These are phyloP conservation scores for Bretziella fagacearum DNA, from an alignment of 2,329 filamentous ascomycete species.

Conservation along the genomic window DNA sequence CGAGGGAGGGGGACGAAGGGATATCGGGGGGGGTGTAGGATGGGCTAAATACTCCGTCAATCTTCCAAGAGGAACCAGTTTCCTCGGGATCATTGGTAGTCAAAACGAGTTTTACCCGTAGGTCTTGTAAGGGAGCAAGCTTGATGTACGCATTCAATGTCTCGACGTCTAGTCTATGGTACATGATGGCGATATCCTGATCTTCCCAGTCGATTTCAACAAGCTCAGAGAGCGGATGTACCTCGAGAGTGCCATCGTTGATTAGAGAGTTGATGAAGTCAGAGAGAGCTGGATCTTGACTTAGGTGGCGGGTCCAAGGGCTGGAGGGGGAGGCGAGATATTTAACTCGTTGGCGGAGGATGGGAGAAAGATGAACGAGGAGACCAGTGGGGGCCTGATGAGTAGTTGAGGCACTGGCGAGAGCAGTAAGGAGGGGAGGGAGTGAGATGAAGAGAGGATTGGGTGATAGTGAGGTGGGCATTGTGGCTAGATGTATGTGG, in stretches of 20 bases:
- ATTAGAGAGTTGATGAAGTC: constrained; percentile 46
- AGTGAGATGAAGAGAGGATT: constrained; percentile 32
- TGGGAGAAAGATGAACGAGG: constrained; percentile 45
- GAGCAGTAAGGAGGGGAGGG: constrained; percentile 39
- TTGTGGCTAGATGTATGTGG: not conserved
- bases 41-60: constrained; percentile 35
- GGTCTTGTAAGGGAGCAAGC: constrained; percentile 21
- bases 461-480: constrained; percentile 16
- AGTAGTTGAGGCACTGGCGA: constrained; percentile 42
- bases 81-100: constrained; percentile 48
- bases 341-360: constrained; percentile 48
- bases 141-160: constrained; percentile 53
- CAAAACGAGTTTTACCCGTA: constrained; percentile 48
- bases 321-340: constrained; percentile 35
- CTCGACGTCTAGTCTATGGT: constrained; percentile 54
- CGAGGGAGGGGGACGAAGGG: constrained; percentile 24
- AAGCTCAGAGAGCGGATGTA: constrained; percentile 67
- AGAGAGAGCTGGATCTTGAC: constrained; percentile 56
- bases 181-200: constrained; percentile 41
- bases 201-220: constrained; percentile 56
- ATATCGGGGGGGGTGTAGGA: not conserved
- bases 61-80: constrained; percentile 48
- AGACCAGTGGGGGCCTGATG: constrained; percentile 38
- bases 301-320: constrained; percentile 24
- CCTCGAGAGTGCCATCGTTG: constrained; percentile 47